Evolutionary conservation across 1,139 yeast genomes (phyloP).

Genomic region (Saccharomyces hybrid): DNA sequence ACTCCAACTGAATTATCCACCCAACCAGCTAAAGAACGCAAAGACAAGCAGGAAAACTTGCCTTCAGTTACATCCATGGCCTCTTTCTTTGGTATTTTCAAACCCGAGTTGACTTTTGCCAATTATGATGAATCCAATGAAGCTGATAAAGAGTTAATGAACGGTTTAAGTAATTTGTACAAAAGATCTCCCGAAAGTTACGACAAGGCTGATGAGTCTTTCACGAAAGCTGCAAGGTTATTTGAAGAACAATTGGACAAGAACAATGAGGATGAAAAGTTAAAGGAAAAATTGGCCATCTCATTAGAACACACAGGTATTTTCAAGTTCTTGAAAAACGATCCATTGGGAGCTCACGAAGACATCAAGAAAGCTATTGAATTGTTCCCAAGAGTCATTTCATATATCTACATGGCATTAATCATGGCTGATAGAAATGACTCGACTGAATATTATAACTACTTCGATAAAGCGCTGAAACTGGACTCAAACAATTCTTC

Average conservation of each 20-base stretch:
- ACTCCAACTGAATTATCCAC: background rate
- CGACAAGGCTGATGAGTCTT: conserved; percentile 61
- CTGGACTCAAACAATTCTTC: conserved; percentile 71
- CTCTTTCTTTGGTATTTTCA: conserved; percentile 68
- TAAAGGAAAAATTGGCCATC: conserved; percentile 46
- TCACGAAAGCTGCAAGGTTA: conserved; percentile 59
- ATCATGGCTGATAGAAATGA: conserved; percentile 76
- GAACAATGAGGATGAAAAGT: conserved; percentile 32
- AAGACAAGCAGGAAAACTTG: conserved; percentile 38
- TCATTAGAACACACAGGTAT: conserved; percentile 83
- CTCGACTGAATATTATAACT: conserved; percentile 48
- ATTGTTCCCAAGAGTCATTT: conserved; percentile 69
- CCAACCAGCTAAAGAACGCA: conserved; percentile 5
- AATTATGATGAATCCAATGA: conserved; percentile 43
- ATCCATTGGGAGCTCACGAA: conserved; percentile 52
- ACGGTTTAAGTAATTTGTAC: conserved; percentile 59
- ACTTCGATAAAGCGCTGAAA: conserved; percentile 62
- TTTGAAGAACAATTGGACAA: conserved; percentile 36
- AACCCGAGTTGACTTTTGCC: conserved; percentile 30
- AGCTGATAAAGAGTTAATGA: conserved; percentile 55
- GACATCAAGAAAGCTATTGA: conserved; percentile 59
- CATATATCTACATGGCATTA: conserved; percentile 78
- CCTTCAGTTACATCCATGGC: conserved; percentile 84
- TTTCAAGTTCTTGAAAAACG: conserved; percentile 74
- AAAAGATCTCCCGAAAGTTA: conserved; percentile 65